A percentile compares a stretch with the other conserved stretches of the same genome.
Conservation (phyloP, 179 eudicot genomes). For the Pouteria campechiana region DNA sequence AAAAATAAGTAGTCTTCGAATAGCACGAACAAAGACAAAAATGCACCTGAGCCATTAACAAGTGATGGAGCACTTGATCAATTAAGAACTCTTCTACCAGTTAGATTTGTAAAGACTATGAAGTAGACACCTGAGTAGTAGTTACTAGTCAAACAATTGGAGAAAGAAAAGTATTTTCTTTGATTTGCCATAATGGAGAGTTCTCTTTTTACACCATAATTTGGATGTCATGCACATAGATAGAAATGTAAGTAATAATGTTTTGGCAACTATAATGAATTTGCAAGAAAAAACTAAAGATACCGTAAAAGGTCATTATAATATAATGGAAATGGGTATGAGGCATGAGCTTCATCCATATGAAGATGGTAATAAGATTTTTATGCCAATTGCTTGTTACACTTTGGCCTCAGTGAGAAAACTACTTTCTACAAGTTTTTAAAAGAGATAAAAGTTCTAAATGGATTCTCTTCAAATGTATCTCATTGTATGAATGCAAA, state of each 20-base stretch:
- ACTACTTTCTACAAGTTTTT: neutral
- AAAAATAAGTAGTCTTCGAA: neutral
- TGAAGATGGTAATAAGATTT: no score
- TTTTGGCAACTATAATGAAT: neutral
- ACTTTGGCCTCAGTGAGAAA: neutral
- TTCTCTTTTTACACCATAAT: constrained; percentile 1
- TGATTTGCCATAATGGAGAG: constrained; percentile 2
- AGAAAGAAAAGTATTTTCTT: constrained; percentile 1
- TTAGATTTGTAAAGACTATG: neutral
- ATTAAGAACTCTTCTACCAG: neutral
- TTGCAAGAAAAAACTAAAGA: constrained; percentile 2
- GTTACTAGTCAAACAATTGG: constrained; percentile 7
- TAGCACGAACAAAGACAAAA: neutral
- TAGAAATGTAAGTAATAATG: constrained; percentile 5
- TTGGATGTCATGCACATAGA: constrained; percentile 9
- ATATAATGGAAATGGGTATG: neutral
- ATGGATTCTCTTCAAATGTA: neutral
- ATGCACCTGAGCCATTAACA: neutral
- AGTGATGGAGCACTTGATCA: neutral
- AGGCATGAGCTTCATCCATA: neutral
- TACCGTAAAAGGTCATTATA: neutral
- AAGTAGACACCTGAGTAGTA: no score
- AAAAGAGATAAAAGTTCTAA: neutral
- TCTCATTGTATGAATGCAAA: no score
- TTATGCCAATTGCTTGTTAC: neutral